These are phyloP conservation scores for Waltergamsia citrina DNA, from an alignment of 2,329 filamentous ascomycete genomes.

Conservation along the genomic window DNA sequence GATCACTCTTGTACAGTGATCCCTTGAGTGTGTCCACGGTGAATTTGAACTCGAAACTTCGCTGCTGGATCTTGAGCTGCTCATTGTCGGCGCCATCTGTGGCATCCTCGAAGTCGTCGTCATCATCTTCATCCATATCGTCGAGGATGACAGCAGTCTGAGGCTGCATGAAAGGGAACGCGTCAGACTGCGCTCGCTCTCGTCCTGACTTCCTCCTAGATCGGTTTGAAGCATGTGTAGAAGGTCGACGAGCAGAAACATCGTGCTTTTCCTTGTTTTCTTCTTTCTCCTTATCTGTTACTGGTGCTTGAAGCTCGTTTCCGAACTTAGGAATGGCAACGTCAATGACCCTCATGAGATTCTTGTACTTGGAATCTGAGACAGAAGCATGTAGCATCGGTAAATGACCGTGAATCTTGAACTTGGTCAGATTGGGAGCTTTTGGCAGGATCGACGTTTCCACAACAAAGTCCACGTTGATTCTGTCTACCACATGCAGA, in stretches of 20 bases:
- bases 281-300: conserved; percentile 12
- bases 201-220: conserved; percentile 32
- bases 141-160: conserved; percentile 73
- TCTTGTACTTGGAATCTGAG: conserved; percentile 96
- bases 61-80: conserved; percentile 69
- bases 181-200: conserved; percentile 55
- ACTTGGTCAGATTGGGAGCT: conserved; percentile 82
- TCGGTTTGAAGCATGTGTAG: conserved; percentile 34
- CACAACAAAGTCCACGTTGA: conserved; percentile 96
- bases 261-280: conserved; percentile 13
- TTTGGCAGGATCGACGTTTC: conserved; percentile 96
- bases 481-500: conserved; percentile 87
- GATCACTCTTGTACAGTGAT: conserved; percentile 80
- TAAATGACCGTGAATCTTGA: conserved; percentile 83
- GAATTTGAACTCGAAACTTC: conserved; percentile 94
- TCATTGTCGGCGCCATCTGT: conserved; percentile 44
- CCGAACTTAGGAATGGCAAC: conserved; percentile 83
- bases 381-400: conserved; percentile 86
- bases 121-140: conserved; percentile 59
- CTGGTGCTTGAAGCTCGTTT: conserved; percentile 18
- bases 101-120: conserved; percentile 59
- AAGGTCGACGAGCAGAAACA: conserved; percentile 29
- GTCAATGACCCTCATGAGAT: conserved; percentile 89
- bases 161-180: conserved; percentile 63
- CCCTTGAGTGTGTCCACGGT: conserved; percentile 90